phyloP scores from a whole-genome alignment of 2,329 filamentous ascomycete species.

The Fusarium buxicola region DNA sequence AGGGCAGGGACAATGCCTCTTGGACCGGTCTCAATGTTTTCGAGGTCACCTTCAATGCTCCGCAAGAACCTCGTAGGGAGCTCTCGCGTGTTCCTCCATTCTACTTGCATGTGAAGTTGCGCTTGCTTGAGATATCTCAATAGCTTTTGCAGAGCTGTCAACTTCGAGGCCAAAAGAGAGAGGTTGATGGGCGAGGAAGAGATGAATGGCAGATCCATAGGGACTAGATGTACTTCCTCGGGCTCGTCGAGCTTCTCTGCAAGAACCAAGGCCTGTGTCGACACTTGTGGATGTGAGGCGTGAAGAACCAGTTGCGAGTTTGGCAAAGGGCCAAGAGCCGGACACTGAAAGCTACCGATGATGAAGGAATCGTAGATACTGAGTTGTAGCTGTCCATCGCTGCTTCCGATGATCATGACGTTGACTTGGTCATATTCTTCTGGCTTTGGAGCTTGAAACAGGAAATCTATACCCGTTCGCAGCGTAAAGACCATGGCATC shows the following conservation, averaged over 20 bases:
- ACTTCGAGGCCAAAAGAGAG: constrained; percentile 85
- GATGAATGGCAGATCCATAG: constrained; percentile 86
- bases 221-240: constrained; percentile 67
- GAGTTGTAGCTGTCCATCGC: constrained; percentile 77
- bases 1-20: constrained; percentile 77
- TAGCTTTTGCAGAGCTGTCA: constrained; percentile 87
- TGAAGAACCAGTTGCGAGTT: constrained; percentile 64
- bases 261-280: constrained; percentile 81
- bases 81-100: constrained; percentile 86
- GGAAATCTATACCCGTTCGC: constrained; percentile 74
- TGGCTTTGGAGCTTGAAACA: constrained; percentile 72
- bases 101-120: constrained; percentile 80
- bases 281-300: constrained; percentile 76
- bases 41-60: constrained; percentile 80
- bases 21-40: constrained; percentile 67
- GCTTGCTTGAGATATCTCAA: constrained; percentile 87
- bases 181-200: constrained; percentile 82
- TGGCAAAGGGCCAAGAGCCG: constrained; percentile 47
- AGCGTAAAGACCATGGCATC: constrained; percentile 76
- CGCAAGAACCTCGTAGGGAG: constrained; percentile 82
- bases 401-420: constrained; percentile 79
- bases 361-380: constrained; percentile 89
- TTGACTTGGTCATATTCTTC: constrained; percentile 80
- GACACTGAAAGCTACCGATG: constrained; percentile 73
- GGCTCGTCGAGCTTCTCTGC: constrained; percentile 50